phyloP scores from a whole-genome alignment of 2,329 filamentous ascomycete species.

The Acrodontium crateriforme region DNA sequence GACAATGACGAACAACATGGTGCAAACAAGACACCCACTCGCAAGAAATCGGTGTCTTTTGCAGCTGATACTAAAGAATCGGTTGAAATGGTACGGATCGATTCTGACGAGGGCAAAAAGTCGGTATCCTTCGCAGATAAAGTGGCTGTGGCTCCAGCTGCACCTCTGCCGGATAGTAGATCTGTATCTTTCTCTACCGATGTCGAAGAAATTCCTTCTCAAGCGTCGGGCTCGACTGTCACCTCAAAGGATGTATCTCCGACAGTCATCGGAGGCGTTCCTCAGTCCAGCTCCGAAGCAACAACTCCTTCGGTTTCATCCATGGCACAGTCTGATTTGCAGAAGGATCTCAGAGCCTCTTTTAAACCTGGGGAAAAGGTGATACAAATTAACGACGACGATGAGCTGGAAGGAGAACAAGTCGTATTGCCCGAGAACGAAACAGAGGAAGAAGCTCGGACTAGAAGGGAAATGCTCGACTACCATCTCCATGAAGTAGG shows the following conservation, averaged over 20 bases:
- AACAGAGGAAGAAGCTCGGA: conserved; percentile 60
- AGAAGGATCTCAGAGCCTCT: conserved; percentile 15
- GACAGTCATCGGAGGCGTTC: too few relatives aligned
- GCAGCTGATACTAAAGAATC: conserved; percentile 43
- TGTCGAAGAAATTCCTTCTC: conserved; percentile 19
- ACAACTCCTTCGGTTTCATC: not conserved
- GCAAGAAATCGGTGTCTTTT: conserved; percentile 49
- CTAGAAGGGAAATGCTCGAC: conserved; percentile 78
- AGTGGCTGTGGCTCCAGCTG: conserved; percentile 21
- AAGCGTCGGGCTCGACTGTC: not conserved
- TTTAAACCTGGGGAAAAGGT: conserved; percentile 27
- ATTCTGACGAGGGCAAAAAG: conserved; percentile 21
- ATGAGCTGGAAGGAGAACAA: conserved; percentile 25
- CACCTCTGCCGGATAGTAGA: conserved; percentile 18
- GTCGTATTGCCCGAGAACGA: conserved; percentile 61
- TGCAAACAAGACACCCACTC: conserved; percentile 7
- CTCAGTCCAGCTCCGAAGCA: too few relatives aligned
- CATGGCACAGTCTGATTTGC: conserved; percentile 7
- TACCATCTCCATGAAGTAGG: conserved; percentile 84
- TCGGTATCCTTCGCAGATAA: conserved; percentile 22
- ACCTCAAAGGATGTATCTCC: too few relatives aligned
- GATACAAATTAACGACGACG: conserved; percentile 30
- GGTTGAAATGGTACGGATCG: conserved; percentile 19
- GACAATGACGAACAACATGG: conserved; percentile 3
- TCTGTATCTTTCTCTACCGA: conserved; percentile 20